Conservation (phyloP, 2,329 filamentous ascomycete species). For the Didymellaceae sp. region DNA sequence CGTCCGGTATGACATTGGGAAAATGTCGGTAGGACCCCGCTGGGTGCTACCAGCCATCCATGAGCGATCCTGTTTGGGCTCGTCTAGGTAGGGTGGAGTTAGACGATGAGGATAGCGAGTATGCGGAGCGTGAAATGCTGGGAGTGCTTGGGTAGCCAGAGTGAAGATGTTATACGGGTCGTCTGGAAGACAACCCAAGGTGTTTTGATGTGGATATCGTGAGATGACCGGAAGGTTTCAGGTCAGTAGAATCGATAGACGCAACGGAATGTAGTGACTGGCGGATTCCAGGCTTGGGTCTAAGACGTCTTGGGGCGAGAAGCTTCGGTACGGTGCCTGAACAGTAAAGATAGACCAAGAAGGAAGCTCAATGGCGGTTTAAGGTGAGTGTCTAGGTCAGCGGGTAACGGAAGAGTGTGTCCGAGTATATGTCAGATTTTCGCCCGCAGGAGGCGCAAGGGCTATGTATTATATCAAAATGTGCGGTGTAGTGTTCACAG, state of each 20-base stretch:
- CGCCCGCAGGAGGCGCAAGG: constrained; percentile 32
- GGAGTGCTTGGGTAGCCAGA: constrained; percentile 49
- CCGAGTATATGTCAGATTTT: constrained; percentile 25
- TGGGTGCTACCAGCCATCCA: constrained; percentile 41
- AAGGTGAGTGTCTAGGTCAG: constrained; percentile 22
- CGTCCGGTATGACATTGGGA: constrained; percentile 38
- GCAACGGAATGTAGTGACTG: constrained; percentile 8
- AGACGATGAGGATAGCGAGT: constrained; percentile 42
- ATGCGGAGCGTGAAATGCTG: constrained; percentile 42
- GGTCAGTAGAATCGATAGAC: not conserved
- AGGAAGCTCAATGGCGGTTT: constrained; percentile 5
- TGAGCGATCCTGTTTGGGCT: constrained; percentile 43
- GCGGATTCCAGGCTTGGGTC: constrained; percentile 1
- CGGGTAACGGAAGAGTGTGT: constrained; percentile 14
- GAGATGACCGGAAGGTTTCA: constrained; percentile 1
- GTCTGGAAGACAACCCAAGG: constrained; percentile 17
- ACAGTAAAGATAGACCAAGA: not conserved
- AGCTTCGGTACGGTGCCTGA: constrained; percentile 1
- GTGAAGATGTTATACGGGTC: constrained; percentile 29
- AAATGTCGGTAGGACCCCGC: constrained; percentile 42
- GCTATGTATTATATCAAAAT: constrained; percentile 40
- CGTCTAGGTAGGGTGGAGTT: constrained; percentile 42
- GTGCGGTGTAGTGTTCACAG: constrained; percentile 37
- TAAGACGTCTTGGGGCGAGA: constrained; percentile 3
- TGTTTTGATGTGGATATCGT: not conserved